Base-by-base conservation (phyloP, 495 filamentous ascomycete genomes). In the Neurospora sp. region DNA sequence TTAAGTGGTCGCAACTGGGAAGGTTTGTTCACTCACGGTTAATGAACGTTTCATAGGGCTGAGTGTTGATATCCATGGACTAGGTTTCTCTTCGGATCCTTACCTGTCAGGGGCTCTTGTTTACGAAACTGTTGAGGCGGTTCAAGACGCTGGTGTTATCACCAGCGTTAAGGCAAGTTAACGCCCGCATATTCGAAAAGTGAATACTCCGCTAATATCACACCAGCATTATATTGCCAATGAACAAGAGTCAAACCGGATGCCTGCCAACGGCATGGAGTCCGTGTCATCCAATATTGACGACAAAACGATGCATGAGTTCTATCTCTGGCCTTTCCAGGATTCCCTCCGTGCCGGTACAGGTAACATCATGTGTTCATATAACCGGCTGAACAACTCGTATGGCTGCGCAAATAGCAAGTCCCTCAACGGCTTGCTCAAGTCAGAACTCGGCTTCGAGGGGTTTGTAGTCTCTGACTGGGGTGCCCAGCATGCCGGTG, bases 301-400 rank as follows among this genome's bases (percentile, higher is more conserved):
- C 71, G 90, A 93, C 76, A 84, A 87, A 69, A 91, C 91, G 0
- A 82, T 93, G 76, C 91, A 93, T 76, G 91, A 93, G 79, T 74
- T 92, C 4, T 93, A 93, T 78, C 84, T 92, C 1, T 94, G 90
- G 89, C 89, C 90, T 0, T 93, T 93, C 79, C 86, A 87, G 39
- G 87, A 93, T 75, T 88, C 90, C 0, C 86, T 91, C 1, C 85
- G 85, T 41, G 90, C 91, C 2, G 86, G 88, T 7, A 87, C 85
- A 4, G 89, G 86, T 1, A 87, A 84, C 66, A 83, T 92, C 60
- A 92, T 93, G 90, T 92, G 90, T 80, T 90, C 89, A 5, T 93
- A 93, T 75, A 87, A 92, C 69, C 85, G 89, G 10, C 71, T 93
- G 40, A 92, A 93, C 77, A 88, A 88, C 46, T 89, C 87, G 2